Evolutionary conservation across 805 yeast species (phyloP).

Genomic region (Saccharomycopsis selenospora): DNA sequence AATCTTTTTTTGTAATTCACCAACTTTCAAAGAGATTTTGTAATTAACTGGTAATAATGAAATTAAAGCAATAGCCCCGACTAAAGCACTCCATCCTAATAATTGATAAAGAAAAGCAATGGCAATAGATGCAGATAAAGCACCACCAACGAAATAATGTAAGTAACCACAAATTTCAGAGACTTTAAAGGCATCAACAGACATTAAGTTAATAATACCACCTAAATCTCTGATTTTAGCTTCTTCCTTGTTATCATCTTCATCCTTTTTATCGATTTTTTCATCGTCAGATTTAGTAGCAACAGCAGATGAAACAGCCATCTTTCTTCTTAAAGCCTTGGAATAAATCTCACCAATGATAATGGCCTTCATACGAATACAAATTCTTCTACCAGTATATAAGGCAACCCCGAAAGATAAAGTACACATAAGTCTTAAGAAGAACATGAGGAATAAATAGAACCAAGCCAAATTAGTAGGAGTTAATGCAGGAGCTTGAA

Average conservation of each 20-base stretch:
- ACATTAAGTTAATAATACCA: constrained; percentile 92
- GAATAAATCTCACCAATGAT: constrained; percentile 89
- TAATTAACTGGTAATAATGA: constrained; percentile 68
- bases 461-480: constrained; percentile 81
- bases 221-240: constrained; percentile 59
- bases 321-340: constrained; percentile 80
- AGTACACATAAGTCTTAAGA: constrained; percentile 52
- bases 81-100: constrained; percentile 82
- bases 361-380: constrained; percentile 83
- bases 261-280: constrained; percentile 26
- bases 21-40: constrained; percentile 53
- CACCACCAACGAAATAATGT: constrained; percentile 75
- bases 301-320: constrained; percentile 32
- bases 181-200: constrained; percentile 94
- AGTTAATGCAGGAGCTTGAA: constrained; percentile 57
- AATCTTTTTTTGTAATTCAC: constrained; percentile 60
- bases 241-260: constrained; percentile 29
- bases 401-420: constrained; percentile 71
- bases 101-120: constrained; percentile 57
- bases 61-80: constrained; percentile 65
- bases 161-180: constrained; percentile 90
- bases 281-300: constrained; percentile 18
- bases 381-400: constrained; percentile 85
- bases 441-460: constrained; percentile 67
- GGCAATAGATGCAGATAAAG: constrained; percentile 64